Evolutionary conservation across 352 stramenopile species (phyloP).

Genomic region (Globisporangium megalacanthum): DNA sequence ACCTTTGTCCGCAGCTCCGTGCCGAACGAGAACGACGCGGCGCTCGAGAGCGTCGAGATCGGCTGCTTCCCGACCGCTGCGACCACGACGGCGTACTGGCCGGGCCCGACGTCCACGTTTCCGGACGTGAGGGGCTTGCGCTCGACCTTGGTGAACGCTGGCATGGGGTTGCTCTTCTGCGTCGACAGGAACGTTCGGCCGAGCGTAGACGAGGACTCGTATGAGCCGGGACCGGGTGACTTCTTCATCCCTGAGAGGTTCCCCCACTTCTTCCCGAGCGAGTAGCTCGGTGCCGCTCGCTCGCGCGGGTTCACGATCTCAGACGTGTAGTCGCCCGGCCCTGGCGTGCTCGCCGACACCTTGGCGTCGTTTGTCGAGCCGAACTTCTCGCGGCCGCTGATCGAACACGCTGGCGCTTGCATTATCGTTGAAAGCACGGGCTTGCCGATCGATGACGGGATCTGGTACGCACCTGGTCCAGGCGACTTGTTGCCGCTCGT

Average conservation of each 20-base stretch:
- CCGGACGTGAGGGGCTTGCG: constrained; percentile 48
- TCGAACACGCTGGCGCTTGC: constrained; percentile 48
- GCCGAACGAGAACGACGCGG: constrained; percentile 64
- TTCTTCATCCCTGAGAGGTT: constrained; percentile 35
- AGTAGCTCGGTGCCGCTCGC: constrained; percentile 55
- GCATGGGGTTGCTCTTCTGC: constrained; percentile 51
- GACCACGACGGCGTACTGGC: constrained; percentile 67
- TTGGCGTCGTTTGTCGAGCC: constrained; percentile 58
- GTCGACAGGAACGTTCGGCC: constrained; percentile 67
- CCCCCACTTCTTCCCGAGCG: constrained; percentile 72
- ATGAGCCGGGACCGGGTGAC: constrained; percentile 51
- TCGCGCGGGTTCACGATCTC: constrained; percentile 67
- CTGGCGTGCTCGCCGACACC: constrained; percentile 33
- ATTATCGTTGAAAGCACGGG: constrained; percentile 62
- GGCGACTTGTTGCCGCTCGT: constrained; percentile 51
- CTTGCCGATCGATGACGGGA: constrained; percentile 67
- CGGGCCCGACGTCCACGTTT: constrained; percentile 55
- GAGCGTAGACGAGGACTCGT: constrained; percentile 53
- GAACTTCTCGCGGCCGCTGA: constrained; percentile 77
- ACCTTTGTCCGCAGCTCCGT: constrained; percentile 46
- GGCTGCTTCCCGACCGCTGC: constrained; percentile 59
- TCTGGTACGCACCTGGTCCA: constrained; percentile 58
- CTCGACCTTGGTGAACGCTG: constrained; percentile 65
- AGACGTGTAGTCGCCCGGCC: constrained; percentile 61
- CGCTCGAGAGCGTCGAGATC: constrained; percentile 51